Conservation (phyloP, 768 basidiomycete species). For the Glaciozyma antarctica region DNA sequence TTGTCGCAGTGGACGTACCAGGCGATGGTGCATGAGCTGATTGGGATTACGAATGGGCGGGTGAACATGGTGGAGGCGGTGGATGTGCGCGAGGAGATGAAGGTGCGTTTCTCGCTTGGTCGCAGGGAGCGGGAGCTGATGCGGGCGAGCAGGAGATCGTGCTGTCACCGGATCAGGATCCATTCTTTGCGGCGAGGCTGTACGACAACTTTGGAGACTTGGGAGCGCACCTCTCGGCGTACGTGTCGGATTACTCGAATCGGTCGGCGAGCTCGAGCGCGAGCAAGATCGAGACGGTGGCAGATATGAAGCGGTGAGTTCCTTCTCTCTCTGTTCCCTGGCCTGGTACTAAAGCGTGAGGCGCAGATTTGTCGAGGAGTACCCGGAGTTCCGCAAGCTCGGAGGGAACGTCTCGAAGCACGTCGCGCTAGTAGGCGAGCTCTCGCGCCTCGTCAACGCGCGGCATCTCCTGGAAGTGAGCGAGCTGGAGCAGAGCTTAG, state of each 20-base stretch:
- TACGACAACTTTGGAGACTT: slow-evolving; percentile 94
- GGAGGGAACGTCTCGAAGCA: slow-evolving; percentile 99
- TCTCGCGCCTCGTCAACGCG: slow-evolving; percentile 76
- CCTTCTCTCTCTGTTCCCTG: slow-evolving; percentile 43
- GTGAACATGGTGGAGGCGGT: slow-evolving; percentile 76
- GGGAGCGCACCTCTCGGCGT: slow-evolving; percentile 78
- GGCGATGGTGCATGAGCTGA: slow-evolving; percentile 95
- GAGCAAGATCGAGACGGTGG: slow-evolving; percentile 79
- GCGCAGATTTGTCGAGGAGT: slow-evolving; percentile 67
- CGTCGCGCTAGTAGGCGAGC: slow-evolving; percentile 89
- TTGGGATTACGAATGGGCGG: slow-evolving; percentile 87
- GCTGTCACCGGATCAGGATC: slow-evolving; percentile 77
- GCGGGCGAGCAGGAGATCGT: slow-evolving; percentile 71
- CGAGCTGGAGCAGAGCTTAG: slow-evolving; percentile 92
- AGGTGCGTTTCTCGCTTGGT: slow-evolving; percentile 45
- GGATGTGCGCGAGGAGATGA: slow-evolving; percentile 74
- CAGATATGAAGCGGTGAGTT: slow-evolving; percentile 71
- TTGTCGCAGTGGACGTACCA: slow-evolving; percentile 99
- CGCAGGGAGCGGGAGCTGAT: background rate
- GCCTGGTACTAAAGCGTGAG: background rate
- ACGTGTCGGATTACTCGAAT: slow-evolving; percentile 73
- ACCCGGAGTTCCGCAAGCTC: slow-evolving; percentile 90
- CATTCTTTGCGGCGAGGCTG: slow-evolving; percentile 84
- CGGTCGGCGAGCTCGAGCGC: slow-evolving; percentile 66
- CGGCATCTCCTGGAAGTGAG: slow-evolving; percentile 80